Conservation (phyloP, 805 yeast species). For the Zygosaccharomyces bailii region DNA sequence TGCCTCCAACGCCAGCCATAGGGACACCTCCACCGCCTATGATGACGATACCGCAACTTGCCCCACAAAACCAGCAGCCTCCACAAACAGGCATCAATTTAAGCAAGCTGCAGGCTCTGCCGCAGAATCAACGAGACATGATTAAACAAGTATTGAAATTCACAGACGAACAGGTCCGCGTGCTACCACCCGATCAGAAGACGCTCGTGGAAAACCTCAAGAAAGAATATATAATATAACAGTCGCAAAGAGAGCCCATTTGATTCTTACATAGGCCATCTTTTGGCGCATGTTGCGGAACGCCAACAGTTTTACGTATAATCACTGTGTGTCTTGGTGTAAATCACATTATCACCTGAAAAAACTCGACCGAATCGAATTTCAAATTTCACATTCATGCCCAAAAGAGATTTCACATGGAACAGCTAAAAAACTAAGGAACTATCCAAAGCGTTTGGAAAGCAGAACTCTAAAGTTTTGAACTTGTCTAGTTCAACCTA, state of each 20-base stretch:
- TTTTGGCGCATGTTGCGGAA: not conserved
- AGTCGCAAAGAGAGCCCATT: too few relatives aligned
- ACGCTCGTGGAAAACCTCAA: conserved; percentile 53
- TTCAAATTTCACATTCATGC: conserved; percentile 5
- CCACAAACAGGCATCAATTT: conserved; percentile 41
- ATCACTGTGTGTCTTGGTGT: not conserved
- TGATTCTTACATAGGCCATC: too few relatives aligned
- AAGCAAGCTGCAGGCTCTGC: conserved; percentile 48
- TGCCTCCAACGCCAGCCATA: conserved; percentile 14
- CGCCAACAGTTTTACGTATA: not conserved
- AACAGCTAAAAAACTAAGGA: not conserved
- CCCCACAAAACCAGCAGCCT: conserved; percentile 12
- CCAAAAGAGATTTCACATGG: conserved; percentile 3
- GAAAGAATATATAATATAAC: conserved; percentile 45
- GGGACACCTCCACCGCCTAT: conserved; percentile 13
- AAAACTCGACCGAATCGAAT: not conserved
- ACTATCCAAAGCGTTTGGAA: not conserved
- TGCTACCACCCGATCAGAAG: conserved; percentile 45
- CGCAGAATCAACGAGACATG: conserved; percentile 55
- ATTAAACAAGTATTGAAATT: conserved; percentile 48
- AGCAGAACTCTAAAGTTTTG: not conserved
- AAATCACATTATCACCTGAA: conserved; percentile 2
- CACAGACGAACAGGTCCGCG: conserved; percentile 42
- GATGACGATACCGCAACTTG: conserved; percentile 9
- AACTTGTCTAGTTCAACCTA: conserved; percentile 15